Conservation (phyloP, 1,139 yeast genomes). For the Sugiyamaella novakii region DNA sequence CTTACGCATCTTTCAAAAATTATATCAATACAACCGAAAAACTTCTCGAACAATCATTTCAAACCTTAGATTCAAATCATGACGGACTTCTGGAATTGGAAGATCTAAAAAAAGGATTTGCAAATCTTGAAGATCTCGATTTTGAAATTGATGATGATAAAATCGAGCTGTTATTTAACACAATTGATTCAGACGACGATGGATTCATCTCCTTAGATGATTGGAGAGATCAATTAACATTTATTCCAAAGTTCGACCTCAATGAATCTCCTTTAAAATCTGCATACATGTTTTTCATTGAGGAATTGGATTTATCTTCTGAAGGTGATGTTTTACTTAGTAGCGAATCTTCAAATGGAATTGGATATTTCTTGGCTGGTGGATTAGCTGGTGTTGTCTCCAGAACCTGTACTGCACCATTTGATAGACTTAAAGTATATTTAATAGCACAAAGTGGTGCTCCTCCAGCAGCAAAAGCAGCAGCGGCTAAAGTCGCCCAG, state of each 20-base stretch:
- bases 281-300: conserved; percentile 78
- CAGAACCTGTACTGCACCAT: conserved; percentile 97
- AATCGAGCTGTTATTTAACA: conserved; percentile 60
- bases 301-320: conserved; percentile 77
- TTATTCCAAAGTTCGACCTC: conserved; percentile 67
- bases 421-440: conserved; percentile 90
- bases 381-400: conserved; percentile 95
- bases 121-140: conserved; percentile 45
- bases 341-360: conserved; percentile 75
- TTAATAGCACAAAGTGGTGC: conserved; percentile 85
- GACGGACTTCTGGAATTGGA: conserved; percentile 70
- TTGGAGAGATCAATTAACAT: conserved; percentile 76
- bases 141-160: conserved; percentile 59
- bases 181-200: conserved; percentile 60
- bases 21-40: conserved; percentile 65
- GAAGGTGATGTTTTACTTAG: conserved; percentile 91
- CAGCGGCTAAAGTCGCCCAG: conserved; percentile 39
- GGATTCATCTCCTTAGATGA: conserved; percentile 82
- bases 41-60: conserved; percentile 71
- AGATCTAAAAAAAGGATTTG: conserved; percentile 68
- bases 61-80: conserved; percentile 67
- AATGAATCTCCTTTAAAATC: conserved; percentile 72
- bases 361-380: conserved; percentile 91
- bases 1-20: conserved; percentile 60
- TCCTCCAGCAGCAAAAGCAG: conserved; percentile 26